These are phyloP conservation scores for Fraxinus baroniana DNA, from an alignment of 305 asterid species.

Conservation along the genomic window DNA sequence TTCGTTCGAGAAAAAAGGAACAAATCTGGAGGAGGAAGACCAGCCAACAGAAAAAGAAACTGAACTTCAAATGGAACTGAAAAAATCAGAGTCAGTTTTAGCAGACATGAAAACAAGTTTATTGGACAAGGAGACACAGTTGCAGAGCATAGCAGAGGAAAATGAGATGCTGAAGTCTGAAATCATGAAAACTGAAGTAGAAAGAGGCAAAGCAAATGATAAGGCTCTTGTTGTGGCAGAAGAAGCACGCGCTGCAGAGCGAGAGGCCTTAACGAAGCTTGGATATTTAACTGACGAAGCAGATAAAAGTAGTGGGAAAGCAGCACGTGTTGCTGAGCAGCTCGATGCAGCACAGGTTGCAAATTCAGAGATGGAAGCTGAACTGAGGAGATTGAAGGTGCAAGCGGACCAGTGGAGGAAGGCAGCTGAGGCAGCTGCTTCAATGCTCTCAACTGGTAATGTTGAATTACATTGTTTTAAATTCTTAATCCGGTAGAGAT, in stretches of 20 bases:
- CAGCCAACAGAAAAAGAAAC: slow-evolving; percentile 3
- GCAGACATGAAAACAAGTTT: slow-evolving; percentile 43
- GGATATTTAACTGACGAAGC: slow-evolving; percentile 68
- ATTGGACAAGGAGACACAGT: slow-evolving; percentile 46
- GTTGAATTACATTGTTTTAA: background rate
- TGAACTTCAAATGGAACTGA: background rate
- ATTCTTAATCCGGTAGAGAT: background rate
- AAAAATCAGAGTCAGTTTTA: background rate
- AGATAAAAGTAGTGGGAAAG: slow-evolving; percentile 60
- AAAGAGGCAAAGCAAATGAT: slow-evolving; percentile 33
- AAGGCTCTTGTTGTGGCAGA: slow-evolving; percentile 52
- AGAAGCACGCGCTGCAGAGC: slow-evolving; percentile 55
- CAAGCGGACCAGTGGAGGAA: slow-evolving; percentile 95
- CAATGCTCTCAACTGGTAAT: slow-evolving; percentile 66
- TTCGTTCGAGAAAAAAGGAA: slow-evolving; percentile 27
- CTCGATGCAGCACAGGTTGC: slow-evolving; percentile 75
- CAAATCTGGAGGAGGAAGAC: slow-evolving; percentile 23
- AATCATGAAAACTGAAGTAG: slow-evolving; percentile 41
- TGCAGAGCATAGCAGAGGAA: slow-evolving; percentile 52
- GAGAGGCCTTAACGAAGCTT: slow-evolving; percentile 63
- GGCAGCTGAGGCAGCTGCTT: slow-evolving; percentile 90
- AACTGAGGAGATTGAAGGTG: slow-evolving; percentile 72
- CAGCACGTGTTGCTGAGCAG: slow-evolving; percentile 53
- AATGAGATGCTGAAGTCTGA: slow-evolving; percentile 61
- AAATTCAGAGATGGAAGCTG: slow-evolving; percentile 67